These are phyloP conservation scores for Globomyces sp. DNA, from an alignment of 371 early-diverging fungal species.

Conservation along the genomic window DNA sequence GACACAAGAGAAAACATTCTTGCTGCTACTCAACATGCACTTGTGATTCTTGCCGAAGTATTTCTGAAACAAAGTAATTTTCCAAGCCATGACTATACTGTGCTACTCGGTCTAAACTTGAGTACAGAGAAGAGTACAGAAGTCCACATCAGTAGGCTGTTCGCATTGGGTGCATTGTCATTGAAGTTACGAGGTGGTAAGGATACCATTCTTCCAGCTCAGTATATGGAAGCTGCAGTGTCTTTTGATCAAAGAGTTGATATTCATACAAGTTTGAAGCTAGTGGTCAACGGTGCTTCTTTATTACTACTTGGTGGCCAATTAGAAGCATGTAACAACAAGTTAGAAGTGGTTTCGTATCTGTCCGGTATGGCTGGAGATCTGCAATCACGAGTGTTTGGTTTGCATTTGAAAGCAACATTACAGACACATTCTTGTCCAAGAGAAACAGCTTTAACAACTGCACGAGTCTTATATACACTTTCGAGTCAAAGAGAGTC, in stretches of 20 bases:
- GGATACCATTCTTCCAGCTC: not conserved
- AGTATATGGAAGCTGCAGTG: constrained; percentile 33
- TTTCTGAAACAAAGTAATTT: constrained; percentile 20
- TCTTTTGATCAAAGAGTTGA: constrained; percentile 27
- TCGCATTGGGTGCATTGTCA: constrained; percentile 3
- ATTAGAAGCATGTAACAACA: constrained; percentile 23
- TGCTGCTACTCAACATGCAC: constrained; percentile 16
- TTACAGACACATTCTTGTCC: not conserved
- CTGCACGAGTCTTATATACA: constrained; percentile 26
- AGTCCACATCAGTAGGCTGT: constrained; percentile 1
- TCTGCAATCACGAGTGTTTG: constrained; percentile 19
- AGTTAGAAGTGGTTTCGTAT: constrained; percentile 20
- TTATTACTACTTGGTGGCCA: constrained; percentile 33
- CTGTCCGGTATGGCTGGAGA: constrained; percentile 30
- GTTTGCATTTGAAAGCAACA: constrained; percentile 21
- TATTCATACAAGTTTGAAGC: constrained; percentile 20
- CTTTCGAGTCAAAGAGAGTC: constrained; percentile 30
- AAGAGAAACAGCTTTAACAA: constrained; percentile 13
- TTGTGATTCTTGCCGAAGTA: constrained; percentile 31
- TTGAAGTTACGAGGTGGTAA: not conserved
- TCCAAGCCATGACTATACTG: constrained; percentile 25
- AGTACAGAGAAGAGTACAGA: constrained; percentile 12
- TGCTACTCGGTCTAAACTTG: constrained; percentile 37
- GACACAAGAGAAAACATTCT: constrained; percentile 2
- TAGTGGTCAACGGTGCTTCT: constrained; percentile 16